A percentile compares a stretch with the other conserved stretches of the same genome.
phyloP scores from a whole-genome alignment of 257 asterid genomes.

The Jacaranda copaia region DNA sequence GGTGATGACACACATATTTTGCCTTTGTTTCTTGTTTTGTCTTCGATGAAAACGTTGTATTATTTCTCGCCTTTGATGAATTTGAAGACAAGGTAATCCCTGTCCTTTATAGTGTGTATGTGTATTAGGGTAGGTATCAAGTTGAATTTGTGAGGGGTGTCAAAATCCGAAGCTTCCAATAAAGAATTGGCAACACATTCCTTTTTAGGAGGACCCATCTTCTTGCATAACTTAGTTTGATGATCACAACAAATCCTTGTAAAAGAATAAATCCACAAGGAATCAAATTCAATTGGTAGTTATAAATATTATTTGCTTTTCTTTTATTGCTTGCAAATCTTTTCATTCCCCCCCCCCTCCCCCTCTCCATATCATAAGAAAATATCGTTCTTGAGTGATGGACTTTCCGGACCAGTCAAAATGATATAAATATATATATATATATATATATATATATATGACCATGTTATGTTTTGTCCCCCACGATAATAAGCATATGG shows the following conservation, averaged over 20 bases:
- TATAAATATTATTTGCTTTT: background rate
- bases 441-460: slow-evolving; percentile 9
- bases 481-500: slow-evolving; percentile 16
- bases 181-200: slow-evolving; percentile 32
- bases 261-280: background rate
- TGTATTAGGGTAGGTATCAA: slow-evolving; percentile 11
- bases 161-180: slow-evolving; percentile 30
- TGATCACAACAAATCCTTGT: slow-evolving; percentile 26
- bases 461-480: slow-evolving; percentile 44
- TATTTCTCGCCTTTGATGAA: slow-evolving; percentile 34
- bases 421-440: too few relatives aligned
- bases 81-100: slow-evolving; percentile 38
- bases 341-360: background rate
- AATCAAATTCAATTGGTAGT: slow-evolving; percentile 12
- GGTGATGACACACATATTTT: slow-evolving; percentile 37
- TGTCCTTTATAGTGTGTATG: slow-evolving; percentile 21
- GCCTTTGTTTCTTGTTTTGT: slow-evolving; percentile 55
- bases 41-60: slow-evolving; percentile 55
- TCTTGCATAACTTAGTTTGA: slow-evolving; percentile 35
- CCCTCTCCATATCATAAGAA: background rate
- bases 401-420: too few relatives aligned
- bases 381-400: slow-evolving; percentile 25
- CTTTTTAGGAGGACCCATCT: slow-evolving; percentile 39
- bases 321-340: background rate
- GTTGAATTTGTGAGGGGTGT: slow-evolving; percentile 11